Conservation (phyloP, 1,284 basidiomycete species). For the Apiotrichum domesticum region DNA sequence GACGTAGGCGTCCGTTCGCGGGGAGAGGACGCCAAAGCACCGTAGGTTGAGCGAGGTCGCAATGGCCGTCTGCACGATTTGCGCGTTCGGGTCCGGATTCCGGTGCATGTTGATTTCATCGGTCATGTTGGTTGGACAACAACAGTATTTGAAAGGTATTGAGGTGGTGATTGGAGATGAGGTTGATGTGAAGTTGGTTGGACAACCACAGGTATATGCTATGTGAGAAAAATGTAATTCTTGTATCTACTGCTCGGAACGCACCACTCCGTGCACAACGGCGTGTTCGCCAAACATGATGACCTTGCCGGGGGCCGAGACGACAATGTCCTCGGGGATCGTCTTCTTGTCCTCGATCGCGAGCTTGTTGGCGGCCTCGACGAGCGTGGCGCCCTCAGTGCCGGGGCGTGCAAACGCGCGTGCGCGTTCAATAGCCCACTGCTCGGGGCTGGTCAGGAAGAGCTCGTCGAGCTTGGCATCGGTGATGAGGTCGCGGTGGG, state of each 20-base stretch:
- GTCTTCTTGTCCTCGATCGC: slow-evolving; percentile 22
- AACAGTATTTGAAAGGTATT: not conserved
- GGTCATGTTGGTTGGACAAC: slow-evolving; percentile 8
- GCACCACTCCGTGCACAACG: slow-evolving; percentile 91
- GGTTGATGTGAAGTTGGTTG: not conserved
- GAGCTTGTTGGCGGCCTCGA: slow-evolving; percentile 31
- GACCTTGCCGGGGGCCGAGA: slow-evolving; percentile 95
- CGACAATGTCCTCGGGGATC: slow-evolving; percentile 56
- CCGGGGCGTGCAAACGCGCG: slow-evolving; percentile 34
- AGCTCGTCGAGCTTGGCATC: slow-evolving; percentile 26
- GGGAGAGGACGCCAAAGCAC: slow-evolving; percentile 80
- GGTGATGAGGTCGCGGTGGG: slow-evolving; percentile 25
- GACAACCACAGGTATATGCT: slow-evolving; percentile 4
- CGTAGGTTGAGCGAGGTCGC: slow-evolving; percentile 92
- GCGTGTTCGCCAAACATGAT: slow-evolving; percentile 99
- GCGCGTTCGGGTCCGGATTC: not conserved
- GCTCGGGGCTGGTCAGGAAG: slow-evolving; percentile 32
- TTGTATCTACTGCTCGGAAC: slow-evolving; percentile 40
- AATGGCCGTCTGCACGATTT: slow-evolving; percentile 67
- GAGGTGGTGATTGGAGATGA: not conserved
- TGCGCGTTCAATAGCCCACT: slow-evolving; percentile 44
- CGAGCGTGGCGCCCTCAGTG: slow-evolving; percentile 16
- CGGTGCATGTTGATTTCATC: not conserved
- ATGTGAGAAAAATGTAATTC: slow-evolving; percentile 6
- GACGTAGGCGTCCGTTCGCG: slow-evolving; percentile 67